These are phyloP conservation scores for Comarum palustre DNA, from an alignment of 306 rosid genomes.

Conservation along the genomic window DNA sequence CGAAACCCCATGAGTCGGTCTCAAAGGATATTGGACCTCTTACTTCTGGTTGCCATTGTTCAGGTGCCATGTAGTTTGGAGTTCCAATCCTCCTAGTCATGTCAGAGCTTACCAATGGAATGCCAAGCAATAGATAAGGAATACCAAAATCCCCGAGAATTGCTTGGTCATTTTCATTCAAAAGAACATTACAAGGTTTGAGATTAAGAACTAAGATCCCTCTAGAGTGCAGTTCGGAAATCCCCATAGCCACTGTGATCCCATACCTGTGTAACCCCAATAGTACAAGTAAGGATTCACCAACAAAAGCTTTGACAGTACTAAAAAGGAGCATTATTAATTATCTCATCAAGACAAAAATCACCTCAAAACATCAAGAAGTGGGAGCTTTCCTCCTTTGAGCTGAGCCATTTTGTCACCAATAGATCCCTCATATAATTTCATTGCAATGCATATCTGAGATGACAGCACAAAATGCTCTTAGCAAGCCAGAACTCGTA, in stretches of 20 bases:
- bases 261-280: conserved; percentile 77
- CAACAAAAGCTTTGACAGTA: not conserved
- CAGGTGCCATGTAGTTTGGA: conserved; percentile 97
- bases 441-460: conserved; percentile 78
- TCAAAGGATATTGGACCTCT: conserved; percentile 87
- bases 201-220: conserved; percentile 72
- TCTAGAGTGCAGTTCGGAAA: conserved; percentile 66
- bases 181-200: conserved; percentile 71
- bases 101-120: conserved; percentile 53
- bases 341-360: conserved; percentile 19
- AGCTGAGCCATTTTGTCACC: conserved; percentile 83
- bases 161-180: conserved; percentile 63
- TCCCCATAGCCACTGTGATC: conserved; percentile 59
- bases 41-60: conserved; percentile 86
- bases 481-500: conserved; percentile 24
- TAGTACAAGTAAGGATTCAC: conserved; percentile 26
- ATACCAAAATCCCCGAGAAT: conserved; percentile 82
- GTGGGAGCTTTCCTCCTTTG: conserved; percentile 58
- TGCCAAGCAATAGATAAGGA: conserved; percentile 66
- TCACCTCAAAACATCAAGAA: conserved; percentile 77
- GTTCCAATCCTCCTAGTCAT: conserved; percentile 73
- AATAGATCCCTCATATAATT: conserved; percentile 77
- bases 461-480: conserved; percentile 16
- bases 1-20: conserved; percentile 96
- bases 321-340: conserved; percentile 9